A percentile compares a stretch with the other conserved stretches of the same genome.
These are phyloP conservation scores for Russula ochroleuca DNA, from an alignment of 768 basidiomycete genomes.

Conservation along the genomic window DNA sequence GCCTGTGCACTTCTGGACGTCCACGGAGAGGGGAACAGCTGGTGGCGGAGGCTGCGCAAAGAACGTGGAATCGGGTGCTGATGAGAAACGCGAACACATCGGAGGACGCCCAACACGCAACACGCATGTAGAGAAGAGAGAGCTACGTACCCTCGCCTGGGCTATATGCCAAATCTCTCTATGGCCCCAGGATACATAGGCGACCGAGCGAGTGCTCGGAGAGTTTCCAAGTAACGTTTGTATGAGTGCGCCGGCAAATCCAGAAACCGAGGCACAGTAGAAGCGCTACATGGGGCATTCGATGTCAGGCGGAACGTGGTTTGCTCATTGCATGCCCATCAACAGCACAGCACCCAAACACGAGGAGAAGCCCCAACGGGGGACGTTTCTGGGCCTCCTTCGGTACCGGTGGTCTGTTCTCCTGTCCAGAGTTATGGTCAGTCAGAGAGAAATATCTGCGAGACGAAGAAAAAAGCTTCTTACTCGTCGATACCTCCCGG, in stretches of 20 bases:
- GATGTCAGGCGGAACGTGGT: neutral
- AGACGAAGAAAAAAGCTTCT: neutral
- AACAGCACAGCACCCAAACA: conserved; percentile 4
- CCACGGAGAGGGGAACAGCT: neutral
- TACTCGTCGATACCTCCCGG: too few species aligned
- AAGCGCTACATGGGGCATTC: neutral
- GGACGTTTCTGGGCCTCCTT: neutral
- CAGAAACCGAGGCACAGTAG: neutral
- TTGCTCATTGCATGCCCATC: neutral
- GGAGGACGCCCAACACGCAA: too few species aligned
- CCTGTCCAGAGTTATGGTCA: neutral
- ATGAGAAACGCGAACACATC: neutral
- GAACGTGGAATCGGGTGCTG: neutral
- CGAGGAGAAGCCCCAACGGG: neutral
- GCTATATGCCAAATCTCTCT: neutral
- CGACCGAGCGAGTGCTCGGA: neutral
- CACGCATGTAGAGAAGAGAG: neutral
- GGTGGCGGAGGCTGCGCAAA: conserved; percentile 5
- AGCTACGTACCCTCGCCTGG: neutral
- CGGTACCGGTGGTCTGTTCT: neutral
- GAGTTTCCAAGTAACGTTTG: neutral
- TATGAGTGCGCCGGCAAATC: neutral
- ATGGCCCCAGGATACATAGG: neutral
- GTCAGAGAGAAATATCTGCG: neutral
- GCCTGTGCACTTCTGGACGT: neutral